phyloP scores from a whole-genome alignment of 2,329 filamentous ascomycete genomes.

The Hortaea sp. region DNA sequence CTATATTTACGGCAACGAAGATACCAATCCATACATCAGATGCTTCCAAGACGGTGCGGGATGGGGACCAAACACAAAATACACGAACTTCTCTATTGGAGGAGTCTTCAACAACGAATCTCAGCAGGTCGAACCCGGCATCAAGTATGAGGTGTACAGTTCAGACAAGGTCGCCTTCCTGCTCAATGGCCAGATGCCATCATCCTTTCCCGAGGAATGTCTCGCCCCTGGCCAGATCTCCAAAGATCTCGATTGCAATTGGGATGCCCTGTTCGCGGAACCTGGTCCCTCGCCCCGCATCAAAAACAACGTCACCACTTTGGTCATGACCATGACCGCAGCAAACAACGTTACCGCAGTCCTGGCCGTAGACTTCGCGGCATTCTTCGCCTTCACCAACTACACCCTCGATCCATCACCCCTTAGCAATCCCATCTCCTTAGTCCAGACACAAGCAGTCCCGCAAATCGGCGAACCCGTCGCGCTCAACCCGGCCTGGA shows the following conservation, averaged over 20 bases:
- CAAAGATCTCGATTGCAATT: constrained; percentile 5
- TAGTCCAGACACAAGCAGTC: constrained; percentile 9
- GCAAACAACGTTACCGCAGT: neutral
- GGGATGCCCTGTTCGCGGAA: constrained; percentile 7
- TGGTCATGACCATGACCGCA: neutral
- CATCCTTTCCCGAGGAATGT: constrained; percentile 8
- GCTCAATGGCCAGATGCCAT: constrained; percentile 6
- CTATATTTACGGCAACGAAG: constrained; percentile 2
- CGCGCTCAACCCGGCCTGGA: constrained; percentile 17
- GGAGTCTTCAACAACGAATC: constrained; percentile 4
- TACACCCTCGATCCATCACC: constrained; percentile 16
- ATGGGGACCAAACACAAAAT: constrained; percentile 12
- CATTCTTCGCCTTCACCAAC: constrained; percentile 12
- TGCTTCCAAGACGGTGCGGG: constrained; percentile 16
- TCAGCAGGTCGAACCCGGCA: neutral
- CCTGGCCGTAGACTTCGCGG: constrained; percentile 8
- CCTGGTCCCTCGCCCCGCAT: neutral
- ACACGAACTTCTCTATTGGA: constrained; percentile 9
- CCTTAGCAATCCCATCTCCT: constrained; percentile 10
- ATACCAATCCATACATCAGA: constrained; percentile 10
- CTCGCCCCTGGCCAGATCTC: constrained; percentile 1
- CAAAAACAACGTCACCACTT: constrained; percentile 8
- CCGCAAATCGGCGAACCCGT: constrained; percentile 1
- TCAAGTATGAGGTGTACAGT: constrained; percentile 10
- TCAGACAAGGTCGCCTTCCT: constrained; percentile 16